Conservation (phyloP, 768 basidiomycete genomes). For the Suillus luteus region DNA sequence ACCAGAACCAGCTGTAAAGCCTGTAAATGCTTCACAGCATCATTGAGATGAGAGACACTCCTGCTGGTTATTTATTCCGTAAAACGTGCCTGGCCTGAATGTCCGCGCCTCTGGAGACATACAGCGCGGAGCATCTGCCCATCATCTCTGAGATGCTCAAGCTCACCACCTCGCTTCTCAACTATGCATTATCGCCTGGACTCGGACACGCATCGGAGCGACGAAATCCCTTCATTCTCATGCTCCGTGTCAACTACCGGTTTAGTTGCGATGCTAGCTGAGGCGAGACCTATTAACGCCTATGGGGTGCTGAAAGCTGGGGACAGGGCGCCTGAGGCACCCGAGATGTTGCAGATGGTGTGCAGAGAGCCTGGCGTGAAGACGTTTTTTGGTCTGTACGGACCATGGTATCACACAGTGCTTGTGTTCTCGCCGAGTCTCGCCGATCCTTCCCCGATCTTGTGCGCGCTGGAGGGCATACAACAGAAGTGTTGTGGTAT, state of each 20-base stretch:
- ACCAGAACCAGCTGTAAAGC: too few relatives aligned
- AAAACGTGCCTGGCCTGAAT: too few relatives aligned
- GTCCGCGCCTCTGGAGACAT: slow-evolving; percentile 20
- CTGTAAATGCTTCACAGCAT: too few relatives aligned
- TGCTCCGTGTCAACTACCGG: slow-evolving; percentile 33
- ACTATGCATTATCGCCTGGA: background rate
- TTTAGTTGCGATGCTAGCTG: slow-evolving; percentile 1
- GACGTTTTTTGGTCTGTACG: slow-evolving; percentile 31
- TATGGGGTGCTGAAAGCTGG: slow-evolving; percentile 16
- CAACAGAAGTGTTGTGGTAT: background rate
- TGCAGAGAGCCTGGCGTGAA: slow-evolving; percentile 12
- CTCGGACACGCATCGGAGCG: background rate
- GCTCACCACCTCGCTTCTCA: slow-evolving; percentile 18
- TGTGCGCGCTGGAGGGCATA: background rate
- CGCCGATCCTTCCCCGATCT: slow-evolving; percentile 12
- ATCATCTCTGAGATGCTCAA: slow-evolving; percentile 31
- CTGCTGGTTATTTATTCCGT: too few relatives aligned
- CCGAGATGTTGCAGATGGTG: slow-evolving; percentile 21
- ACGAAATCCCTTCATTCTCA: slow-evolving; percentile 25
- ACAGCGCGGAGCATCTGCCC: slow-evolving; percentile 27
- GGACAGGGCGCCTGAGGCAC: slow-evolving; percentile 16
- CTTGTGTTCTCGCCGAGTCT: slow-evolving; percentile 17
- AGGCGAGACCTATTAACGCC: slow-evolving; percentile 6
- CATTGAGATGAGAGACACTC: too few relatives aligned
- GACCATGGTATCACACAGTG: slow-evolving; percentile 14